Evolutionary conservation across 1,284 basidiomycete genomes (phyloP), one percentile per base, ranked within the genome.

Genomic region (Chalciporus sp.): DNA sequence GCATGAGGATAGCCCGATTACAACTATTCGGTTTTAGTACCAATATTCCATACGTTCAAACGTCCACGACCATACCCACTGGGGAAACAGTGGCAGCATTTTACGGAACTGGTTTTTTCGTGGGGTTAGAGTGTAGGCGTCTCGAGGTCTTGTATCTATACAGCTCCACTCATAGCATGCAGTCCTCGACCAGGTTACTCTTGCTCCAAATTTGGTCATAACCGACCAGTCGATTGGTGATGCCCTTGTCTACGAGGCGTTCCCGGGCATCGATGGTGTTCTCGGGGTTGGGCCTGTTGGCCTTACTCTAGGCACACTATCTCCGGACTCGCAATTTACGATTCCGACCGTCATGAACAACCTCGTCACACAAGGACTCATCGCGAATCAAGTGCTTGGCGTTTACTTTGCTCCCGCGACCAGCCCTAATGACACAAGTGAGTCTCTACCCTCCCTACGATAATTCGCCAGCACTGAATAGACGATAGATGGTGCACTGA

Each of bases 341-440:
- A 56, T 66, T 33, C 65, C 68, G 9, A 69, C 67, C 0, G 53
- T 71, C 11, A 64, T 66, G 55, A 20, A 65, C 44, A 66, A 65
- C 19, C 66, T 69, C 1, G n/a, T 55, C 9, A 56, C 61, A 0
- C 63, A 68, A 12, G 49, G 52, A 26, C 17, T 58, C 5, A 52
- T 67, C 37, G 5, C 56, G 9, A 3, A 51, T 0, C n/a, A 65
- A 31, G 40, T 69, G 12, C 37, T 71, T 1, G 58, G 61, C 20
- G 33, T 71, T 26, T 67, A 56, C 42, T 65, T 68, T 48, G 49
- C 62, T 2, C 69, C 69, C 17, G 7, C 69, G 12, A 53, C 49
- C 4, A 57, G 14, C 11, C n/a, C 26, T 16, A 56, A 14, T 23
- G 59, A 67, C 28, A 55, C 50, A 3, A 70, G 64, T 65, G 41